A percentile compares a stretch with the other conserved stretches of the same genome.
These are phyloP conservation scores for Leucocoprinus leucothites DNA, from an alignment of 768 basidiomycete genomes.

Conservation along the genomic window DNA sequence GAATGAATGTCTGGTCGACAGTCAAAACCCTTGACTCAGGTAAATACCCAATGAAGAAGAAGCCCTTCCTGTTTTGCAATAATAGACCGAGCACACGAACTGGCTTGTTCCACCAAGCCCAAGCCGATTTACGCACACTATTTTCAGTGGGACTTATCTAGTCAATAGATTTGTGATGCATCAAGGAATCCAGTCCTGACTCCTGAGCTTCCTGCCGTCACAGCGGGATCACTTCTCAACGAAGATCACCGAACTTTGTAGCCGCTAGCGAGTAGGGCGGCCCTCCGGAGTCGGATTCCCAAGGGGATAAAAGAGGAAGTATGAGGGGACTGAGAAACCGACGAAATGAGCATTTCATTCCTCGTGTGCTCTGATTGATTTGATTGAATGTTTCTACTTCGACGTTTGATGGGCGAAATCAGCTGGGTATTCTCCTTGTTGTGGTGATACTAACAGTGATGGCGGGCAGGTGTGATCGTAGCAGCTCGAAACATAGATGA, in stretches of 20 bases:
- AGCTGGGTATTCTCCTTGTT: too few species aligned
- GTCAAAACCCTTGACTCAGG: not conserved
- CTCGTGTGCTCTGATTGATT: too few species aligned
- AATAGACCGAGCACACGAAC: not conserved
- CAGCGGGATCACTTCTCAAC: slow-evolving; percentile 3
- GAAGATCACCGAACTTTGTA: slow-evolving; percentile 9
- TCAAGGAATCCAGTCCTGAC: not conserved
- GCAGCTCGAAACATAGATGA: too few species aligned
- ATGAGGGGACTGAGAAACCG: too few species aligned
- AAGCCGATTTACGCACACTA: not conserved
- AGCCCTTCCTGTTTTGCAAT: not conserved
- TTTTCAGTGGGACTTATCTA: too few species aligned
- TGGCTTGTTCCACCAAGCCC: not conserved
- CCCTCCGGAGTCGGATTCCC: not conserved
- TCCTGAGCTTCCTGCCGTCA: not conserved
- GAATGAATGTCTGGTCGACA: too few species aligned
- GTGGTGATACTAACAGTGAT: too few species aligned
- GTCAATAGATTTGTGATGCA: not conserved
- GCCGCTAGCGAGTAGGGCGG: not conserved
- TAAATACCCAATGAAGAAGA: not conserved
- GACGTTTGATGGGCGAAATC: too few species aligned
- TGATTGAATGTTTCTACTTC: too few species aligned
- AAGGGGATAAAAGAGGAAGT: too few species aligned
- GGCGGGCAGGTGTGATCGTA: too few species aligned
- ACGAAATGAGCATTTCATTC: too few species aligned